Base-by-base conservation (phyloP, 2,329 filamentous ascomycete genomes). In the Dothiorella sarmentorum region DNA sequence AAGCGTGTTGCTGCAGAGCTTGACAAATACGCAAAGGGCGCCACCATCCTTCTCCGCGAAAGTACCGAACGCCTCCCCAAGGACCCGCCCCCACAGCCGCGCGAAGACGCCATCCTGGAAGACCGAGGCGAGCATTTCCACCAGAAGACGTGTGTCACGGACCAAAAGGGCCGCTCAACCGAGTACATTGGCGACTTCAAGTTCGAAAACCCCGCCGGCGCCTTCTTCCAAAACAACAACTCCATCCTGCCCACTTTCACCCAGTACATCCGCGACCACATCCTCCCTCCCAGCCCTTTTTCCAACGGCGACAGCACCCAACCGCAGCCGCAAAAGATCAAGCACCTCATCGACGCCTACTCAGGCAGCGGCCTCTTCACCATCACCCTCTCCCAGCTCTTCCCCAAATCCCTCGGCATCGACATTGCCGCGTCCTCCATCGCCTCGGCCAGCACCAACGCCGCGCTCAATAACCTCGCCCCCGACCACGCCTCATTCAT, bases 171-270 rank as follows among this genome's bases (percentile, higher is more conserved):
- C 63, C 89, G 82, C 52, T 87, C 89, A 3, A 92, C 89, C 27
- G 94, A 99, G 74, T 97, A 95, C 75, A 84, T 99, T 62, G 90
- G 88, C 69, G 77, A 85, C 72, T 94, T 88, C 77, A 79, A 86
- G 69, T 96, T 99, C 77, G 87, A 87, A 71, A 97, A 96, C 77
- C 90, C 89, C 2, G 94, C 94, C 10, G 92, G 92, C 61, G 86
- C 90, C 55, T 99, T 99, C 79, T 99, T 99, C 83, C 94, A 99
- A 71, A 99, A 99, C 81, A 99, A 99, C 82, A 97, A 97, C 80
- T 95, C 91, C 58, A 97, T 99, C 75, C 86, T 99, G 22, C 85
- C 90, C 27, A 76, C 79, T 15, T 96, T 97, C 75, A 96, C 91
- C 13, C 82, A 85, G 64, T 96, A 95, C 78, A 90, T 97, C 71